Conservation (phyloP, 345 rosid genomes). For the Diplotaxis tenuifolia region DNA sequence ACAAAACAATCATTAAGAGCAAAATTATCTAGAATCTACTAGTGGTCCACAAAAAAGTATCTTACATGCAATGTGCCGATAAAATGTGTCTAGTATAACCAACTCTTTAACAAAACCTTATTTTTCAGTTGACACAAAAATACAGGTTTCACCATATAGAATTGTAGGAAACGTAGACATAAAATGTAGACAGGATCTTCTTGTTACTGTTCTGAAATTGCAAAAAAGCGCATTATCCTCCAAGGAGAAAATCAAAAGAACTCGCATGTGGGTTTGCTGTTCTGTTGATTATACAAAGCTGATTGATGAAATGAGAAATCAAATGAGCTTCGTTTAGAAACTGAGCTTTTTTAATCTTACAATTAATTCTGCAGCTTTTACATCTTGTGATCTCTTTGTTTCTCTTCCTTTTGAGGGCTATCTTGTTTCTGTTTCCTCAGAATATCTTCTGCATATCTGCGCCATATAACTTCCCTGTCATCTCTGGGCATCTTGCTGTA, state of each 20-base stretch:
- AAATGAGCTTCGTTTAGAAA: slow-evolving; percentile 9
- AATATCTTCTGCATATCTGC: slow-evolving; percentile 62
- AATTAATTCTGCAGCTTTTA: slow-evolving; percentile 26
- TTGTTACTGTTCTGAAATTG: not conserved
- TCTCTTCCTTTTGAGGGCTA: slow-evolving; percentile 46
- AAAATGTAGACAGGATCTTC: not conserved
- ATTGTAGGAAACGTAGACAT: not conserved
- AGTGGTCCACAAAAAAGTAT: no score
- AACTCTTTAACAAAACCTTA: not conserved
- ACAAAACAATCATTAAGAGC: no score
- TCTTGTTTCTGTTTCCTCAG: slow-evolving; percentile 55
- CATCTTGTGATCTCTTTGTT: slow-evolving; percentile 43
- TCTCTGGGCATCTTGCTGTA: slow-evolving; percentile 84
- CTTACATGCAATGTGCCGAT: no score
- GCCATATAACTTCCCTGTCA: slow-evolving; percentile 82
- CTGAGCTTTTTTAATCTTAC: slow-evolving; percentile 17
- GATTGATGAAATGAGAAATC: slow-evolving; percentile 16
- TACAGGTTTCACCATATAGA: not conserved
- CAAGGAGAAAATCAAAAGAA: not conserved
- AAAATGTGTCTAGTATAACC: no score
- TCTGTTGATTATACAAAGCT: slow-evolving; percentile 13
- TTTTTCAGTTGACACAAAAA: not conserved
- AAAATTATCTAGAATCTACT: no score
- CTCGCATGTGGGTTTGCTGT: not conserved
- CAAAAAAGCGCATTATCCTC: not conserved